These are phyloP conservation scores for Ambrosia artemisiifolia DNA, from an alignment of 129 eudicot genomes.

Conservation along the genomic window DNA sequence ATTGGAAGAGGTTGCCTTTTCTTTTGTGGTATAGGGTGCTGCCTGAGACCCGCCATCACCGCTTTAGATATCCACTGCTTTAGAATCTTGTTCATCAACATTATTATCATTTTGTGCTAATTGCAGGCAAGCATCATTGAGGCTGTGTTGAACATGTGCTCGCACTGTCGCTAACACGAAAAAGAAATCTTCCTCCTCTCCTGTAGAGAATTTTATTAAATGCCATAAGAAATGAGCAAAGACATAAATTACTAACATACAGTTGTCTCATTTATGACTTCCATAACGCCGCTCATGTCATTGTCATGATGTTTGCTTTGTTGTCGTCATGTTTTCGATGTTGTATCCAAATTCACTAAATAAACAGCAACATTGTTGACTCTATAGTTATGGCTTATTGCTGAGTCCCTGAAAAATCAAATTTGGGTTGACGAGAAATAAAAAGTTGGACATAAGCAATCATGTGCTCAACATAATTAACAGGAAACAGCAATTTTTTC, in stretches of 20 bases:
- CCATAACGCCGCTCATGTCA: no score
- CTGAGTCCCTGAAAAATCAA: no score
- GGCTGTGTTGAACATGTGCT: constrained; percentile 94
- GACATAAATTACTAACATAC: background rate
- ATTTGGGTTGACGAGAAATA: no score
- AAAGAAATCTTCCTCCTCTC: constrained; percentile 74
- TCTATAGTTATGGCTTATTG: no score
- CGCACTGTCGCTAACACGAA: constrained; percentile 99
- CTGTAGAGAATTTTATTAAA: constrained; percentile 19
- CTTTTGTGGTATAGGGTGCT: constrained; percentile 42
- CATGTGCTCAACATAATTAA: no score
- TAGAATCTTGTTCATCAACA: constrained; percentile 46
- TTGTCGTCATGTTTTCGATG: no score
- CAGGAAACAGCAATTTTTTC: no score
- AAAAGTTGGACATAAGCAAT: no score
- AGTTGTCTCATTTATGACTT: background rate
- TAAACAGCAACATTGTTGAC: no score
- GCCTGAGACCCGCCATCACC: constrained; percentile 89
- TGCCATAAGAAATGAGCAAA: background rate
- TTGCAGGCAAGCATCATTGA: constrained; percentile 97
- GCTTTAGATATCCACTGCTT: constrained; percentile 29
- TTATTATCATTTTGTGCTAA: constrained; percentile 79
- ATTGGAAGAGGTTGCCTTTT: constrained; percentile 53
- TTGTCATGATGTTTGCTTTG: no score
- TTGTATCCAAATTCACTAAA: no score